Conservation (phyloP, 2,329 filamentous ascomycete genomes). For the Mycogone perniciosa region DNA sequence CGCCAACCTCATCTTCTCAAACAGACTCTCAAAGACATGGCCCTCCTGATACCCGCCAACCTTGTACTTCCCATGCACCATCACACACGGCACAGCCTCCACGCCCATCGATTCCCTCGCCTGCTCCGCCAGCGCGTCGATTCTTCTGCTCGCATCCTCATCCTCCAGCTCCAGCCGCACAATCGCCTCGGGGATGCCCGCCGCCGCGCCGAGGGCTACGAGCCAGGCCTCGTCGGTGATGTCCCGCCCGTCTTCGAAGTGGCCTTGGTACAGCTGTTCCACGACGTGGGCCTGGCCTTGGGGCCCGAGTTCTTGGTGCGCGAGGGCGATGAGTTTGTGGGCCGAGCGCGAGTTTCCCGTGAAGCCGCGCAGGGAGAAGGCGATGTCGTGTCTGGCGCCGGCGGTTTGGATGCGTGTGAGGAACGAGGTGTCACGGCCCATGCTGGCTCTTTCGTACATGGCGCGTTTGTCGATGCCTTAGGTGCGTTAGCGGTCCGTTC, state of each 20-base stretch:
- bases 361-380: slow-evolving; percentile 34
- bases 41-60: slow-evolving; percentile 67
- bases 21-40: slow-evolving; percentile 58
- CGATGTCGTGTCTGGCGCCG: slow-evolving; percentile 32
- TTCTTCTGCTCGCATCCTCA: slow-evolving; percentile 20
- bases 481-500: neutral
- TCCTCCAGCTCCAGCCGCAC: slow-evolving; percentile 25
- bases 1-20: slow-evolving; percentile 46
- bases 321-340: slow-evolving; percentile 42
- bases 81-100: slow-evolving; percentile 66
- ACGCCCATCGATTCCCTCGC: slow-evolving; percentile 34
- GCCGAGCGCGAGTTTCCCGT: slow-evolving; percentile 40
- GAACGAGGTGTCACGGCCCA: slow-evolving; percentile 22
- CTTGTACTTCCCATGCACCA: slow-evolving; percentile 60
- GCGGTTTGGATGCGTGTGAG: slow-evolving; percentile 26
- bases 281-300: slow-evolving; percentile 35
- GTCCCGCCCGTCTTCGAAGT: slow-evolving; percentile 38
- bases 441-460: slow-evolving; percentile 28
- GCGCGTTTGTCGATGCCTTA: slow-evolving; percentile 29
- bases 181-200: slow-evolving; percentile 24
- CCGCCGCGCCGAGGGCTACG: slow-evolving; percentile 26
- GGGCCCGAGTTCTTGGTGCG: slow-evolving; percentile 26
- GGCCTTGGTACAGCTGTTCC: slow-evolving; percentile 34
- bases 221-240: slow-evolving; percentile 36
- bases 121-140: slow-evolving; percentile 27